Base-by-base conservation (phyloP, 2,329 filamentous ascomycete genomes). In the Stagonosporopsis rhizophila region DNA sequence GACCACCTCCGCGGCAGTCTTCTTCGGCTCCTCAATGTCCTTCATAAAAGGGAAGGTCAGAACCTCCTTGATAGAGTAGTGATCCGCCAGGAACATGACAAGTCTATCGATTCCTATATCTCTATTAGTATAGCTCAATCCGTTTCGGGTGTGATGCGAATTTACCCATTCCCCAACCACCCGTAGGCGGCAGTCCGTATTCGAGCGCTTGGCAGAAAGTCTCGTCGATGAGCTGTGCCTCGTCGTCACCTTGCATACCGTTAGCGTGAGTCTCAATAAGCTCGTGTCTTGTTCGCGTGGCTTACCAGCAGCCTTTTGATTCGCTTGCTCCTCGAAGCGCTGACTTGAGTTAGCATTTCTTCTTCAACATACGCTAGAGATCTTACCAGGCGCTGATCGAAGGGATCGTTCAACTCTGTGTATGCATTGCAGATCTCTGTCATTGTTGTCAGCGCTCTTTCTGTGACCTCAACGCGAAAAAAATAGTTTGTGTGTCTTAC, bases 21-120 rank as follows among this genome's bases (percentile, higher is more conserved):
- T 65, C 66, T 73, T 72, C 11, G 69, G 60, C 52, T 74, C 69
- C 15, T 69, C 67, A 4, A 75, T 56, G 46, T 94, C 90, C 86
- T 96, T 96, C 91, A 99, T 96, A 81, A 97, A 94, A 11, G 95
- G 95, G 87, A 99, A 99, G 8, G 94, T 88, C 61, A 98, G 80
- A 3, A 98, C 94, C 79, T 99, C 95, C 79, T 95, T 93, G 77
- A 99, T 99, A 68, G 87, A 91, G 81, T 96, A 95, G 80, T 96
- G 32, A 12, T 51, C 9, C 5, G 30, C 17, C 6, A 51, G 7
- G 34, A 41, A 42, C 27, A 35, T 42, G 14, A 15, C 22, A 37
- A 25, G 34, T 11, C 17, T 22, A 17, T 39, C n/a, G 4, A 32
- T 32, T 15, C 30, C 30, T 32, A 7, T 15, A n/a, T n/a, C 6